Evolutionary conservation across 306 rosid genomes (phyloP).

Genomic region (Quercus variabilis): DNA sequence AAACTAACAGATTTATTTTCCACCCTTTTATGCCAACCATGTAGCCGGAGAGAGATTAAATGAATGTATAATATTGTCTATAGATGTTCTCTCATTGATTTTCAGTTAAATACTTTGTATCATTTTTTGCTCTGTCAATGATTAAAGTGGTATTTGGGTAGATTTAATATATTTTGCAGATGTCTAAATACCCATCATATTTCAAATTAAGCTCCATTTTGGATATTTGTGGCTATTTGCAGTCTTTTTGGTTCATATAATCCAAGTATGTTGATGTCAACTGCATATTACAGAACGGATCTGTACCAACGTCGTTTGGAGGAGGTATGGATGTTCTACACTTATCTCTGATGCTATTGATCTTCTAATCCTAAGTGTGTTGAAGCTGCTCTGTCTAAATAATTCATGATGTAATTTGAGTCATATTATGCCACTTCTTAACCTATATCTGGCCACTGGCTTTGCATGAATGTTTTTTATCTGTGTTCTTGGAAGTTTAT

Average conservation of each 20-base stretch:
- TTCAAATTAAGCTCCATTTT: slow-evolving; percentile 10
- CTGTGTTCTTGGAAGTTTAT: background rate
- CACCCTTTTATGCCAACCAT: background rate
- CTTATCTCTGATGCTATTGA: slow-evolving; percentile 16
- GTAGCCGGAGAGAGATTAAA: background rate
- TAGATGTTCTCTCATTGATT: background rate
- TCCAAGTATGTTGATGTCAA: slow-evolving; percentile 90
- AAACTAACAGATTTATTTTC: background rate
- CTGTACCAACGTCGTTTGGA: slow-evolving; percentile 71
- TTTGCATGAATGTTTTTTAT: background rate
- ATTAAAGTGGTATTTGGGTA: background rate
- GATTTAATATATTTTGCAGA: background rate
- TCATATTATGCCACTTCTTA: background rate
- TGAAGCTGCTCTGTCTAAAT: background rate
- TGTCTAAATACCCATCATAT: slow-evolving; percentile 6
- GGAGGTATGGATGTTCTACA: slow-evolving; percentile 49
- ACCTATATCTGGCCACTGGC: background rate
- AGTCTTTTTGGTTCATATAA: slow-evolving; percentile 80
- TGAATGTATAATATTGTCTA: background rate
- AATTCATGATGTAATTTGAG: slow-evolving; percentile 2
- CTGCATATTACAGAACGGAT: slow-evolving; percentile 78
- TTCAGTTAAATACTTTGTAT: background rate
- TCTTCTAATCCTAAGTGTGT: background rate
- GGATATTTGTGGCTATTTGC: slow-evolving; percentile 32
- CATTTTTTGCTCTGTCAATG: background rate